Evolutionary conservation across 805 yeast genomes (phyloP).

Genomic region (Saccharomycopsis sp.): DNA sequence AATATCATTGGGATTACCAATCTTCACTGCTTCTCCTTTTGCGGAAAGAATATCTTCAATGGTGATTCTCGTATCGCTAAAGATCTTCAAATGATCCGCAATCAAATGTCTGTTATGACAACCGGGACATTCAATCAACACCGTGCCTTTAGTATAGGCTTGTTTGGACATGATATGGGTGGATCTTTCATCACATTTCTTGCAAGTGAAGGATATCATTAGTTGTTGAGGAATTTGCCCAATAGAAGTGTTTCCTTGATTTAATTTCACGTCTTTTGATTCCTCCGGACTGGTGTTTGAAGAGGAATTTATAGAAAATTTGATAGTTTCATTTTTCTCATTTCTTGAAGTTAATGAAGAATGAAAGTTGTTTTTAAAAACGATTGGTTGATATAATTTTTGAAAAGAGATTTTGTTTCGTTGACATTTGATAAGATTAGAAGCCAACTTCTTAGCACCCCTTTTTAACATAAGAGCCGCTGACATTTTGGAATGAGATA

Average conservation of each 20-base stretch:
- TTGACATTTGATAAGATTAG: no score
- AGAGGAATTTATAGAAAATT: no score
- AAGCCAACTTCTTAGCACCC: no score
- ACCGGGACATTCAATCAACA: conserved; percentile 83
- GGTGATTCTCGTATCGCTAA: conserved; percentile 68
- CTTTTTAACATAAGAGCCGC: no score
- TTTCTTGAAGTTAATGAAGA: no score
- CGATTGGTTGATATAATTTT: no score
- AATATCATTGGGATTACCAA: conserved; percentile 54
- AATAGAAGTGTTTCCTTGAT: conserved; percentile 1
- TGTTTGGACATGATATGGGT: conserved; percentile 89
- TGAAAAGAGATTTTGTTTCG: no score
- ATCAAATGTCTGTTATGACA: conserved; percentile 82
- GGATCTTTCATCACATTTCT: conserved; percentile 72
- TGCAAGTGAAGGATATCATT: conserved; percentile 89
- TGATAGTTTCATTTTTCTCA: no score
- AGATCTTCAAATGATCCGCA: conserved; percentile 80
- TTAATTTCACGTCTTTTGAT: background rate
- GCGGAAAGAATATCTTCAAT: conserved; percentile 67
- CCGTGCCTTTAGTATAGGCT: conserved; percentile 80
- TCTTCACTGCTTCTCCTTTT: conserved; percentile 59
- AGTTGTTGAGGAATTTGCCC: conserved; percentile 61
- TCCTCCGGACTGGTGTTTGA: background rate
- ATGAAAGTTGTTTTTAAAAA: no score
- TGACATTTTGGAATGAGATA: no score